Percentiles rank a stretch among this genome's conserved stretches.
phyloP scores from a whole-genome alignment of 1,139 yeast species.

The Lodderomyces orthopsilosis region DNA sequence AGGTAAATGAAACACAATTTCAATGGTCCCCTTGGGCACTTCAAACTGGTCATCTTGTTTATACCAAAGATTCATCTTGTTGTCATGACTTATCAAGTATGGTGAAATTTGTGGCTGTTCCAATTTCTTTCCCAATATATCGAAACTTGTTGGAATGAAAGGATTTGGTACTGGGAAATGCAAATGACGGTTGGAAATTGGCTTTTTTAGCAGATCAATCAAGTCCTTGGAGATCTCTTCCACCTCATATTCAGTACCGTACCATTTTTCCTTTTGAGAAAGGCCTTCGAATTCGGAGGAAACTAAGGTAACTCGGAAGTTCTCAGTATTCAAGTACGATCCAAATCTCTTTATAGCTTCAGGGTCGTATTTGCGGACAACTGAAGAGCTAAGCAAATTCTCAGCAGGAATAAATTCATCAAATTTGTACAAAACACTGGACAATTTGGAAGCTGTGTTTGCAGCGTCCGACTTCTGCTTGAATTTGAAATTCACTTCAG shows the following conservation, averaged over 20 bases:
- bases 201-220: conserved; percentile 9
- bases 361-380: conserved; percentile 60
- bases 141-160: conserved; percentile 78
- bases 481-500: conserved; percentile 57
- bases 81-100: conserved; percentile 32
- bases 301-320: conserved; percentile 59
- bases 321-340: conserved; percentile 50
- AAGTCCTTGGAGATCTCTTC: conserved; percentile 44
- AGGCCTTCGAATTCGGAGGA: conserved; percentile 47
- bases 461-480: conserved; percentile 66
- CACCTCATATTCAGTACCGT: conserved; percentile 75
- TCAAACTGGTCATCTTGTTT: conserved; percentile 88
- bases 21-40: conserved; percentile 81
- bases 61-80: conserved; percentile 63
- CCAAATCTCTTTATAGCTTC: conserved; percentile 51
- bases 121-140: conserved; percentile 44
- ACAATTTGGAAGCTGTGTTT: conserved; percentile 53
- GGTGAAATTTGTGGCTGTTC: conserved; percentile 35
- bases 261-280: conserved; percentile 69
- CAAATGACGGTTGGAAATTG: conserved; percentile 24
- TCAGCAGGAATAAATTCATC: conserved; percentile 58
- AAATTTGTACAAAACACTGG: conserved; percentile 42
- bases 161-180: conserved; percentile 69
- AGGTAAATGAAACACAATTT: conserved; percentile 66
- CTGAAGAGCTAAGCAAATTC: conserved; percentile 54